Evolutionary conservation across 2,329 filamentous ascomycete species (phyloP).

Genomic region (Epichloe sp.): DNA sequence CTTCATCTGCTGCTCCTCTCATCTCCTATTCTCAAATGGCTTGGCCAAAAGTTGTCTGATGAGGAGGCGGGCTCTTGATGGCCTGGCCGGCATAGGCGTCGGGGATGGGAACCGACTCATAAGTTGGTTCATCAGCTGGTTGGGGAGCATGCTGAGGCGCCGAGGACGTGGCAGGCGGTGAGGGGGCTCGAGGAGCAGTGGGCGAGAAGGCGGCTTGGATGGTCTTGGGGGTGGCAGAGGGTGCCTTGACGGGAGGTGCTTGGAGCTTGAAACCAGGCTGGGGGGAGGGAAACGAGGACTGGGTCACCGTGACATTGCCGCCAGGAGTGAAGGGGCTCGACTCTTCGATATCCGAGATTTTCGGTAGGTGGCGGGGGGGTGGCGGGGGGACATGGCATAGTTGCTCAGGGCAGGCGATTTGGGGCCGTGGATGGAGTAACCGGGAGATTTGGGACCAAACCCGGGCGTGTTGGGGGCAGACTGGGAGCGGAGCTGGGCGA

Average conservation of each 20-base stretch:
- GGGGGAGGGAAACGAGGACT: constrained; percentile 43
- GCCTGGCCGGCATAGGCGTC: constrained; percentile 58
- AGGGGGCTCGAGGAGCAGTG: constrained; percentile 14
- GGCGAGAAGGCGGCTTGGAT: constrained; percentile 50
- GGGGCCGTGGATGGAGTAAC: constrained; percentile 11
- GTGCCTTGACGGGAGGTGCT: constrained; percentile 67
- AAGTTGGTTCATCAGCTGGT: constrained; percentile 69
- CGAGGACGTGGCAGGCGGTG: constrained; percentile 8
- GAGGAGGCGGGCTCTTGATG: constrained; percentile 36
- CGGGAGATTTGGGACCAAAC: constrained; percentile 53
- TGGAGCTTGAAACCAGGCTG: constrained; percentile 70
- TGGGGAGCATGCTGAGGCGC: constrained; percentile 43
- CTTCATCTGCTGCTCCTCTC: neutral
- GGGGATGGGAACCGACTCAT: constrained; percentile 79
- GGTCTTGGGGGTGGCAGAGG: constrained; percentile 61
- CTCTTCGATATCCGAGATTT: constrained; percentile 32
- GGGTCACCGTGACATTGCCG: constrained; percentile 45
- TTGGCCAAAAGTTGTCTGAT: constrained; percentile 30
- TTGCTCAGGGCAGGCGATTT: constrained; percentile 31
- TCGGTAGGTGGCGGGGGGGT: constrained; percentile 44
- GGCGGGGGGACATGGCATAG: constrained; percentile 45
- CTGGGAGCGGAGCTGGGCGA: constrained; percentile 70
- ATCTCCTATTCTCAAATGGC: constrained; percentile 8
- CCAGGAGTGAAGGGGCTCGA: constrained; percentile 38
- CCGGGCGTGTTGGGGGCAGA: constrained; percentile 92